Conservation (phyloP, 352 stramenopile species). For the Pythium chondricola region DNA sequence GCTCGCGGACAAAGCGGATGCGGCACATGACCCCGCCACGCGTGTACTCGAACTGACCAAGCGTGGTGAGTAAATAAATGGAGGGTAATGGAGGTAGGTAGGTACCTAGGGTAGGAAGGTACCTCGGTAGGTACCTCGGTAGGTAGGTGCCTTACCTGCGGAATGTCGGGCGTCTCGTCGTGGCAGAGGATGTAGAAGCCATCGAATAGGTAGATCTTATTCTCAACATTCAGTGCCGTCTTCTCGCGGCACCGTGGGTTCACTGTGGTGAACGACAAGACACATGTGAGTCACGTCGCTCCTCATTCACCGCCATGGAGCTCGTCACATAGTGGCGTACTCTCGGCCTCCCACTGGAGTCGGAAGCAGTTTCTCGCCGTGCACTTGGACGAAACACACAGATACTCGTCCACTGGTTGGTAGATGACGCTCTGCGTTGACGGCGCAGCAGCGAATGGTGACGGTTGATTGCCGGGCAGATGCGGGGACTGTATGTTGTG, state of each 20-base stretch:
- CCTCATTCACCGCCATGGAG: too few species aligned
- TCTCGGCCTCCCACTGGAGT: slow-evolving; percentile 74
- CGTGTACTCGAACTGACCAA: slow-evolving; percentile 77
- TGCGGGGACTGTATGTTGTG: not conserved
- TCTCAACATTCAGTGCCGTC: slow-evolving; percentile 61
- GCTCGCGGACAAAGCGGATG: slow-evolving; percentile 57
- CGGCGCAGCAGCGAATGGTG: not conserved
- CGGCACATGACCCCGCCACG: slow-evolving; percentile 74
- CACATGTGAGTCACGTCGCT: not conserved
- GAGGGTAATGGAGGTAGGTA: not conserved
- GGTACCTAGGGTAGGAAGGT: not conserved
- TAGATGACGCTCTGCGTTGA: not conserved
- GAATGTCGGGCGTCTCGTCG: slow-evolving; percentile 39
- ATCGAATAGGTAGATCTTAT: slow-evolving; percentile 73
- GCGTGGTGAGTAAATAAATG: not conserved
- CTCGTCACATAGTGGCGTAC: too few species aligned
- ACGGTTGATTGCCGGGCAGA: not conserved
- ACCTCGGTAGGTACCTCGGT: too few species aligned
- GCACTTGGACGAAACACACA: slow-evolving; percentile 62
- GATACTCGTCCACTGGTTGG: slow-evolving; percentile 30
- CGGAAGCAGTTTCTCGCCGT: slow-evolving; percentile 60
- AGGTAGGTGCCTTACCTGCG: slow-evolving; percentile 43
- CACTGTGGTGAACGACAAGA: slow-evolving; percentile 28
- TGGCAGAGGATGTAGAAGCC: slow-evolving; percentile 83
- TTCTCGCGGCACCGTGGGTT: slow-evolving; percentile 68